Evolutionary conservation across 345 rosid genomes (phyloP).

Genomic region (Camelina hispida): DNA sequence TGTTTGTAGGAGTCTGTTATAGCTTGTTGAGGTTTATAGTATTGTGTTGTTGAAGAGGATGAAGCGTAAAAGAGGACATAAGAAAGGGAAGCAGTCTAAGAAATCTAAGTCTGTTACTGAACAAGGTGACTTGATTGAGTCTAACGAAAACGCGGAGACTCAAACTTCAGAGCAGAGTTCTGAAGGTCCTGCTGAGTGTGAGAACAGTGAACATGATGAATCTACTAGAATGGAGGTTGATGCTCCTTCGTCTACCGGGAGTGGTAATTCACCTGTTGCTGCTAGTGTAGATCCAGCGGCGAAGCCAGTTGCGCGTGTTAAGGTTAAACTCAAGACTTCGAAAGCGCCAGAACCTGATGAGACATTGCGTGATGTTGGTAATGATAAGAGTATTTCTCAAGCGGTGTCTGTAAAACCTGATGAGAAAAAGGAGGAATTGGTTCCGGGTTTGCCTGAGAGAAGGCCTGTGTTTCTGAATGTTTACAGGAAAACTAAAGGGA

Average conservation of each 20-base stretch:
- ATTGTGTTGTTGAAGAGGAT: constrained; percentile 26
- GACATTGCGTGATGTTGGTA: constrained; percentile 57
- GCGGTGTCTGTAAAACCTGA: constrained; percentile 54
- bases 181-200: constrained; percentile 43
- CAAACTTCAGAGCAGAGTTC: constrained; percentile 52
- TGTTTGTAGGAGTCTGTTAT: constrained; percentile 29
- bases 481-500: constrained; percentile 75
- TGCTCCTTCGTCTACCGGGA: constrained; percentile 70
- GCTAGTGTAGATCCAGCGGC: constrained; percentile 59
- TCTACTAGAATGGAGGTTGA: constrained; percentile 68
- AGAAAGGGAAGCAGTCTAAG: constrained; percentile 62
- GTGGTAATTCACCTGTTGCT: constrained; percentile 61
- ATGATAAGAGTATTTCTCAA: constrained; percentile 62
- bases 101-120: constrained; percentile 24
- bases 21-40: not conserved
- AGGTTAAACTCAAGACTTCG: constrained; percentile 80
- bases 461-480: constrained; percentile 52
- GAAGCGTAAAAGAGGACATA: constrained; percentile 78
- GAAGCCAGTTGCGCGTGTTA: constrained; percentile 64
- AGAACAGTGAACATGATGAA: constrained; percentile 58
- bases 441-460: constrained; percentile 58
- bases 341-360: constrained; percentile 63
- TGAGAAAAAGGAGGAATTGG: constrained; percentile 66
- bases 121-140: constrained; percentile 35
- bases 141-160: constrained; percentile 34